Base-by-base conservation (phyloP, 208 protist genomes). In the Trypanosoma avium region DNA sequence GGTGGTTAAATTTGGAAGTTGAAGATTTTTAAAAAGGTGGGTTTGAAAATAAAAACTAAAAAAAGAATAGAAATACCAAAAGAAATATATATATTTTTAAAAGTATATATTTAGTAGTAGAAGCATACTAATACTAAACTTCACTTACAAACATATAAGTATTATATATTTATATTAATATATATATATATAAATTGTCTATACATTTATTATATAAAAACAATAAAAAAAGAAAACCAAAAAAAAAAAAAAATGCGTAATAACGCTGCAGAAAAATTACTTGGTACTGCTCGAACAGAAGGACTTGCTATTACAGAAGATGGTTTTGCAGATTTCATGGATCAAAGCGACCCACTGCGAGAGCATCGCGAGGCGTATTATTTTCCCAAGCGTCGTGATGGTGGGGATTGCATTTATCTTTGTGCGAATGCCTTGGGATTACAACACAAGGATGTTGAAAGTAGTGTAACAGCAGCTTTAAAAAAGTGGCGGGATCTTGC, bases 401-500 rank as follows among this genome's bases (percentile, higher is more conserved):
- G 78, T 17, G 61, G 67, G 0, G 36, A 59, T 1, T 78, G 73
- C 55, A 48, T 91, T 10, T 98, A 97, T 81, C 68, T 97, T 7
- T 93, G 88, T 48, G 86, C 88, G 33, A 93, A 97, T 73, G 84
- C 87, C 21, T 67, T 98, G 15, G 95, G 95, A 21, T 73, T 96
- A 29, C 88, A 97, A 80, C 94, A 97, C 72, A 73, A 76, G 22
- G 77, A 74, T 38, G 79, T 92, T 13, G 67, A 80, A 49, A 50
- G 72, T 0, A 70, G 81, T 29, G 71, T 98, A 12, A 40, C 75
- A 4, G 77, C 72, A 8, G 83, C 92, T 42, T 63, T 99, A 9
- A 76, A 86, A 47, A 92, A 93, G 65, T 99, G 97, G 97, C 77
- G 69, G n/a, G 82, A 92, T 22, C 78, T 82, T 52, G 95, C 73